These are phyloP conservation scores for Stephanodiscus minutulus DNA, from an alignment of 108 stramenopile genomes.

Conservation along the genomic window DNA sequence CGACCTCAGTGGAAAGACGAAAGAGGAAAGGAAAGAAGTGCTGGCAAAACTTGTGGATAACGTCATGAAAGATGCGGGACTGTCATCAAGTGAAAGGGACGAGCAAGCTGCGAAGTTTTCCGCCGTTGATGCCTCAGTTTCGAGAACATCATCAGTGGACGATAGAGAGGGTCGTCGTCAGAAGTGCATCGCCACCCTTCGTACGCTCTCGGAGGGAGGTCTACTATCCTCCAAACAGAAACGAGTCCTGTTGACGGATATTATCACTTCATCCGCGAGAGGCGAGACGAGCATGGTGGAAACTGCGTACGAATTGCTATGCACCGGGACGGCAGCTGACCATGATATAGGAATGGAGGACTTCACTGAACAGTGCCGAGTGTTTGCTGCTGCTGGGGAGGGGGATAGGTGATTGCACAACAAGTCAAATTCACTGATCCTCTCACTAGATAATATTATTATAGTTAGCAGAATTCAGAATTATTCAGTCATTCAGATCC, in stretches of 20 bases:
- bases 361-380: conserved; percentile 86
- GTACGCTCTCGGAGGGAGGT: conserved; percentile 64
- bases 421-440: background rate
- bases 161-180: conserved; percentile 47
- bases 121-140: conserved; percentile 32
- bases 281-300: conserved; percentile 80
- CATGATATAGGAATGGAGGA: conserved; percentile 70
- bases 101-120: conserved; percentile 42
- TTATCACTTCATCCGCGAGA: conserved; percentile 73
- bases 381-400: conserved; percentile 58
- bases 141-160: conserved; percentile 1
- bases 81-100: conserved; percentile 25
- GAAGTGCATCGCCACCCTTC: conserved; percentile 70
- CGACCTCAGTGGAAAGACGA: conserved; percentile 40
- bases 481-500: background rate
- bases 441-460: too few relatives aligned
- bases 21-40: conserved; percentile 37
- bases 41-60: conserved; percentile 47
- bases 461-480: too few relatives aligned
- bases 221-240: conserved; percentile 78
- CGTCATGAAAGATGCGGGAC: conserved; percentile 32
- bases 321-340: conserved; percentile 27
- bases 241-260: conserved; percentile 79
- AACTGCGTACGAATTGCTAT: conserved; percentile 77
- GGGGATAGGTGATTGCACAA: conserved; percentile 10